Percentiles rank a stretch among this genome's conserved stretches.
These are phyloP conservation scores for Tuber aestivum DNA, from an alignment of 495 filamentous ascomycete genomes.

Conservation along the genomic window DNA sequence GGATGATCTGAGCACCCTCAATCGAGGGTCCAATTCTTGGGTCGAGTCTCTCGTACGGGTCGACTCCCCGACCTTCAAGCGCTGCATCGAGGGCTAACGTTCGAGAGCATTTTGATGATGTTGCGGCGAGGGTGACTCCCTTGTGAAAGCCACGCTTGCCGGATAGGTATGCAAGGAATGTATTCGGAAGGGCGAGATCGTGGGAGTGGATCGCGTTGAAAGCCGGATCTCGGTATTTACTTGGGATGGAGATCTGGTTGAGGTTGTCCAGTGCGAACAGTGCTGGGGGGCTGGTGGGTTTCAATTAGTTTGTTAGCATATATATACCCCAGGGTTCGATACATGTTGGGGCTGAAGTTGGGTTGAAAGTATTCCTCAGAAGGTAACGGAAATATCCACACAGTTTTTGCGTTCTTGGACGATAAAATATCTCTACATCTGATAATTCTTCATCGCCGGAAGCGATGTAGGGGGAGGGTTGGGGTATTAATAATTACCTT, in stretches of 20 bases:
- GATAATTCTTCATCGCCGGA: neutral
- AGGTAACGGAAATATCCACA: neutral
- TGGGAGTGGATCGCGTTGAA: conserved; percentile 77
- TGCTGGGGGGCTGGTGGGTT: conserved; percentile 61
- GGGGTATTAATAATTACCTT: conserved; percentile 26
- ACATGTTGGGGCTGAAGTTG: neutral
- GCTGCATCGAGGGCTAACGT: conserved; percentile 61
- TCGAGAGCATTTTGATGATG: conserved; percentile 57
- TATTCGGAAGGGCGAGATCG: conserved; percentile 68
- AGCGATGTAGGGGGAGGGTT: conserved; percentile 13
- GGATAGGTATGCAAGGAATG: conserved; percentile 65
- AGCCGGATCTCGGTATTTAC: conserved; percentile 62
- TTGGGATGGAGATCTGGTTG: conserved; percentile 66
- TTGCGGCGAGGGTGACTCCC: conserved; percentile 71
- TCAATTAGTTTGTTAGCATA: neutral
- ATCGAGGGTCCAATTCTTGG: conserved; percentile 58
- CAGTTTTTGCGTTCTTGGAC: neutral
- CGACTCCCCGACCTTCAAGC: conserved; percentile 52
- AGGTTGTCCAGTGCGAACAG: conserved; percentile 74
- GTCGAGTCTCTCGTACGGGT: conserved; percentile 56
- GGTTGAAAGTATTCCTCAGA: neutral
- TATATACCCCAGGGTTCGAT: neutral
- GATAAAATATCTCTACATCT: neutral
- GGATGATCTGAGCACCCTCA: conserved; percentile 48
- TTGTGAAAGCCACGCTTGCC: conserved; percentile 58